phyloP scores from a whole-genome alignment of 345 rosid genomes.

The Citropsis articulata region DNA sequence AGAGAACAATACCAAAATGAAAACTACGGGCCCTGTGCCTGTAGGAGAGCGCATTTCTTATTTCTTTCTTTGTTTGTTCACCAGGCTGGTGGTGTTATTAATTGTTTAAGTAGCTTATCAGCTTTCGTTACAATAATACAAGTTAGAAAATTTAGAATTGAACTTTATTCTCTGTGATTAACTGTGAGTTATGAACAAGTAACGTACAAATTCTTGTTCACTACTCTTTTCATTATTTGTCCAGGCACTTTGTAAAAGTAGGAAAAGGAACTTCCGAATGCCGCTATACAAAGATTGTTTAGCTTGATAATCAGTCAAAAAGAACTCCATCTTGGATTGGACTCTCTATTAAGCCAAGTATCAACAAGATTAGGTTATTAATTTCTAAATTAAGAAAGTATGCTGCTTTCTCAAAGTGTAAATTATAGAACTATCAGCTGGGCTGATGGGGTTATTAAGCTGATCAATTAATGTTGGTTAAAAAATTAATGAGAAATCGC shows the following conservation, averaged over 20 bases:
- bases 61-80: not conserved
- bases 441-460: not conserved
- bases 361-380: not conserved
- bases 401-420: not conserved
- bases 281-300: not conserved
- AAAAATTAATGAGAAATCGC: not conserved
- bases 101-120: not conserved
- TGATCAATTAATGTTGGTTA: no score
- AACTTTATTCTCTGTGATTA: not conserved
- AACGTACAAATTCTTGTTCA: not conserved
- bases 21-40: not conserved
- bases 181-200: not conserved
- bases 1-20: constrained; percentile 3
- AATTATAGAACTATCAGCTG: no score
- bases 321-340: not conserved
- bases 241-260: not conserved
- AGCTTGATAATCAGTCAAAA: not conserved
- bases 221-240: not conserved
- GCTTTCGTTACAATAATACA: not conserved
- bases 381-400: not conserved
- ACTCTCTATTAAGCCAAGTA: not conserved
- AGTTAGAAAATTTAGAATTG: not conserved
- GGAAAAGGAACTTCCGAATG: not conserved
- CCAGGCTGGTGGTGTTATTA: not conserved
- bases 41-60: not conserved